Evolutionary conservation across 2,329 filamentous ascomycete genomes (phyloP).

Genomic region (Ramichloridium luteum): DNA sequence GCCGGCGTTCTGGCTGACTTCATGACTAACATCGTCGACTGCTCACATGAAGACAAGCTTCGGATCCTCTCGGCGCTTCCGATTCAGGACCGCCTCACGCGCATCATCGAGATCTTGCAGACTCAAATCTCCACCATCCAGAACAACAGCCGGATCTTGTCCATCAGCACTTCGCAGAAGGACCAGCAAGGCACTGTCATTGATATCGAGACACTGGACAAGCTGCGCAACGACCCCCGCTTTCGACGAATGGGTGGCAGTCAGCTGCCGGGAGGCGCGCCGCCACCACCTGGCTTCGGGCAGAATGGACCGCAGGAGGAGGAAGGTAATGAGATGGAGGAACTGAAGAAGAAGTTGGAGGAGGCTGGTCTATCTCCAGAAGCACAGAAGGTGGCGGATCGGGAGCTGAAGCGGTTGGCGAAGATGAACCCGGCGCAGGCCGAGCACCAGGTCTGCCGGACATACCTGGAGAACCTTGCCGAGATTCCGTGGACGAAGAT

Average conservation of each 20-base stretch:
- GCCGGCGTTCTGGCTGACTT: conserved; percentile 85
- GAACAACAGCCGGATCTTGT: conserved; percentile 73
- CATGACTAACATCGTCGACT: conserved; percentile 86
- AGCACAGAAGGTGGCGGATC: conserved; percentile 77
- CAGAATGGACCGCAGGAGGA: conserved; percentile 48
- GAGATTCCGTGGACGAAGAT: conserved; percentile 85
- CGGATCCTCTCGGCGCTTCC: conserved; percentile 71
- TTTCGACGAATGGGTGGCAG: conserved; percentile 25
- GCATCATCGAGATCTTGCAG: conserved; percentile 71
- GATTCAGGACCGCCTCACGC: conserved; percentile 63
- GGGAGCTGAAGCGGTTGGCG: conserved; percentile 74
- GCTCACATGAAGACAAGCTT: conserved; percentile 81
- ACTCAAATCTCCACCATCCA: conserved; percentile 75
- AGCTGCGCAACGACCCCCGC: conserved; percentile 32
- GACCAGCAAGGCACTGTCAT: conserved; percentile 24
- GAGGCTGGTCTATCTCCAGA: conserved; percentile 71
- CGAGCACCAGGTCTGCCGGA: conserved; percentile 86
- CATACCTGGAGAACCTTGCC: conserved; percentile 83
- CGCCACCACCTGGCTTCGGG: conserved; percentile 23
- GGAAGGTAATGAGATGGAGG: conserved; percentile 79
- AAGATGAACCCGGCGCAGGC: conserved; percentile 96
- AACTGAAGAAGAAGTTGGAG: conserved; percentile 77
- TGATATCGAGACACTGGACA: conserved; percentile 33
- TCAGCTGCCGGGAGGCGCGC: conserved; percentile 15
- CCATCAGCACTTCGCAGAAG: conserved; percentile 52